A percentile compares a stretch with the other conserved stretches of the same genome.
These are phyloP conservation scores for Colletotrichum phormii DNA, from an alignment of 2,329 filamentous ascomycete species.

Conservation along the genomic window DNA sequence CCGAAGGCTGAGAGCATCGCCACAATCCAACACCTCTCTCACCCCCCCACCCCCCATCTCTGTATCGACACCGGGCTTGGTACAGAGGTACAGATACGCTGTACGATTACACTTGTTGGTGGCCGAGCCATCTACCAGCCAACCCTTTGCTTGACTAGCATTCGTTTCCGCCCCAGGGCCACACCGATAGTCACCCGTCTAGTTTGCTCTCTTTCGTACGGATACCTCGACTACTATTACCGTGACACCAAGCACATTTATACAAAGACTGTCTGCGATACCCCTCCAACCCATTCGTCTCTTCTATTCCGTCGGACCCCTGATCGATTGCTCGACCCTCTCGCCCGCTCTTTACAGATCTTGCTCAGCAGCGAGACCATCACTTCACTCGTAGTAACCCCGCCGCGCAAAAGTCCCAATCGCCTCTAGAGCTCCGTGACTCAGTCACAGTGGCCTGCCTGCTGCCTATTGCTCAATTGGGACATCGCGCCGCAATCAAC, in stretches of 20 bases:
- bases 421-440: constrained; percentile 19
- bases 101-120: constrained; percentile 1
- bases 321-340: background rate
- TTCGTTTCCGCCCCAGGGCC: background rate
- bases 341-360: constrained; percentile 6
- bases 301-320: background rate
- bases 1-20: constrained; percentile 21
- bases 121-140: constrained; percentile 25
- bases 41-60: background rate
- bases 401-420: constrained; percentile 13
- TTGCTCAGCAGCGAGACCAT: background rate
- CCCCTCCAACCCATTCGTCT: constrained; percentile 2
- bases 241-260: background rate
- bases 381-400: background rate
- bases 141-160: constrained; percentile 12
- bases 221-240: background rate
- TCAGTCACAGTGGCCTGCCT: constrained; percentile 17
- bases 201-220: background rate
- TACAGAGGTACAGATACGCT: background rate
- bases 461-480: constrained; percentile 33
- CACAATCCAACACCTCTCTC: constrained; percentile 4
- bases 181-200: constrained; percentile 3
- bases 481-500: constrained; percentile 2
- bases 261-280: background rate
- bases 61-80: constrained; percentile 6